Evolutionary conservation across 2,329 filamentous ascomycete species (phyloP), one percentile per base, ranked within the genome.

Genomic region (Pestalotiopsis sp.): DNA sequence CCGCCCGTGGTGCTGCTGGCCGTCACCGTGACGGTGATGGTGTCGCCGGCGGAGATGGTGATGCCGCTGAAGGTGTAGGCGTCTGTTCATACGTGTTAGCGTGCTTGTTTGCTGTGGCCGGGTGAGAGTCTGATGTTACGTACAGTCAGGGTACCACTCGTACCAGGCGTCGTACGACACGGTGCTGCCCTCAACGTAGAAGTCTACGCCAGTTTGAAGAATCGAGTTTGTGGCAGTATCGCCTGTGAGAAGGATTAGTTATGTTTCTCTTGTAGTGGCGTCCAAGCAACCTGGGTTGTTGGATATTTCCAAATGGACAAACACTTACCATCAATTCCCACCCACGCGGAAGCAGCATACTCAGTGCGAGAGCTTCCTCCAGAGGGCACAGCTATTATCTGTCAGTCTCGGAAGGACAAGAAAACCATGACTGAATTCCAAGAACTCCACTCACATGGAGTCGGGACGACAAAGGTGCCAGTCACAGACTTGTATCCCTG

Each of bases 181-280:
- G 0, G 74, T 70, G n/a, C 76, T 77, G 20, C 80, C 77, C 17
- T 82, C 73, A 58, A 85, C 77, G 66, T 83, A 84, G 75, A 87
- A 87, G 76, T 89, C 87, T 45, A 90, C 77, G 36, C 87, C 88
- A 1, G 86, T 86, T 75, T 89, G 87, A 3, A 90, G 78, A 67
- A 89, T 88, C 6, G 86, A 85, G 3, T 78, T 80, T 23, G 20
- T 23, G 20, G 20, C 20, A 23, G 20, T 87, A 72, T 88, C 86
- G 17, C 31, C 31, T 36, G 31, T 2, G 31, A 27, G 25, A 31
- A 36, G 31, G 31, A 36, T 36, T 9, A 36, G 31, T 36, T 9
- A 36, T 9, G 0, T 9, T 36, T 36, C 31, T 36, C 31, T 36
- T 36, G 1, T 7, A 7, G 31, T 2, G 2, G 31, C 31, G 31